Evolutionary conservation across 352 stramenopile species (phyloP), one percentile per base, ranked within the genome.

Genomic region (Globisporangium cylindrosporum): DNA sequence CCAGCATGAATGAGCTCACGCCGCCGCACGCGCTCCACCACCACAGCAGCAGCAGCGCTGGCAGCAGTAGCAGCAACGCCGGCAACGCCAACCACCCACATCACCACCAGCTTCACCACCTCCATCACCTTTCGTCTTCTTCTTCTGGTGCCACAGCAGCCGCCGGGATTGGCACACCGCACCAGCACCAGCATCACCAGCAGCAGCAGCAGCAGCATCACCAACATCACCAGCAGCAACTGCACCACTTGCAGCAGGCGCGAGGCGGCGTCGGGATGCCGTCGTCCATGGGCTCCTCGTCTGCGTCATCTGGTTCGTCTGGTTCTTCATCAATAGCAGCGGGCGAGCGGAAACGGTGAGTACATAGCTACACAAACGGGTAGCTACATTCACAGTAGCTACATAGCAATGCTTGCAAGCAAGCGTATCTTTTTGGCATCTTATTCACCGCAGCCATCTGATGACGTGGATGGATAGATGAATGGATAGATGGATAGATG

Each of bases 1-100:
- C 66, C 53, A 59, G 29, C 43, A 73, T 67, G 63, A 63, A 69
- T 62, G 69, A 70, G 41, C 65, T 66, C 41, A 64, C 55, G 41
- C 56, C 27, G n/a, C 64, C 55, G 32, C 64, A 70, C 43, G 29
- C 32, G 65, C 54, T 64, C n/a, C 64, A 69, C 18, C 64, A 69
- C 32, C 64, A 64, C 20, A 58, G 53, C 69, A 67, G 3, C 72
- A 65, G 36, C 64, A 72, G 38, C 67, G 64, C 43, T 25, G n/a
- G 58, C 59, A 66, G 27, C 67, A 63, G 36, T 34, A 29, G 54
- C 54, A 41, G 25, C 27, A 36, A 29, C 18, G 14, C 53, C 8
- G 27, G 15, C 43, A 66, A n/a, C 46, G 22, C 20, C 27, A n/a
- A 15, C 15, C 54, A 59, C 27, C 54, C n/a, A 15, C 55, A 46